Percentiles rank a stretch among this genome's conserved stretches.
Evolutionary conservation across 2,329 filamentous ascomycete genomes (phyloP).

Genomic region (Venturia oleaginea): DNA sequence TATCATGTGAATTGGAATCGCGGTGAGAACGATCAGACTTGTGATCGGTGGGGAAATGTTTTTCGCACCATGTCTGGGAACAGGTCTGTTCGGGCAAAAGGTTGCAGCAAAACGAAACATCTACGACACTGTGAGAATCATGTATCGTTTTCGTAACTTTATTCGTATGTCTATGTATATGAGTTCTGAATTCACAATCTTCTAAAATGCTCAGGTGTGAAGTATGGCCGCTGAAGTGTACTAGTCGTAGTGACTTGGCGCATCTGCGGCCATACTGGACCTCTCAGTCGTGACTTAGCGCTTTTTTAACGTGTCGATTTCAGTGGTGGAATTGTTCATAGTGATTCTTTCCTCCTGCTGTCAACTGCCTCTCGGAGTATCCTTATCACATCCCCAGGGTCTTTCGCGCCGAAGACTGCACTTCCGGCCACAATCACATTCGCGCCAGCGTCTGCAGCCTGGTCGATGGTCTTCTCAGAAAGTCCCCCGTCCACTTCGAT

Average conservation of each 20-base stretch:
- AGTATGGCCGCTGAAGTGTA: no score
- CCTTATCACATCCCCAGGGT: conserved; percentile 79
- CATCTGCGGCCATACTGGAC: background rate
- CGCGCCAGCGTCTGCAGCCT: conserved; percentile 87
- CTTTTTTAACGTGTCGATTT: background rate
- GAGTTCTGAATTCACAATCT: no score
- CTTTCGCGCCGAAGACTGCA: conserved; percentile 86
- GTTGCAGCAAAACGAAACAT: no score
- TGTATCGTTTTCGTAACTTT: no score
- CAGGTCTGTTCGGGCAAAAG: no score
- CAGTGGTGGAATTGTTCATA: background rate
- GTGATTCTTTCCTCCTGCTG: conserved; percentile 32
- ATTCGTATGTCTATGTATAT: no score
- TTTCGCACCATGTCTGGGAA: no score
- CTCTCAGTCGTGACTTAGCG: background rate
- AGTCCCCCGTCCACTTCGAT: conserved; percentile 96
- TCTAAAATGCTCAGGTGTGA: no score
- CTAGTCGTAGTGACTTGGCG: background rate
- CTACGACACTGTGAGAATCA: no score
- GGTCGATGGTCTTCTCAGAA: conserved; percentile 79
- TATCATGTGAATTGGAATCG: background rate
- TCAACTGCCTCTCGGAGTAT: conserved; percentile 73
- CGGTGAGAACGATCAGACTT: no score
- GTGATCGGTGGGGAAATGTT: no score
- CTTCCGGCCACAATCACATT: conserved; percentile 98